Percentiles rank a stretch among this genome's conserved stretches.
phyloP scores from a whole-genome alignment of 2,329 filamentous ascomycete species.

The Aspergillus nomiae region DNA sequence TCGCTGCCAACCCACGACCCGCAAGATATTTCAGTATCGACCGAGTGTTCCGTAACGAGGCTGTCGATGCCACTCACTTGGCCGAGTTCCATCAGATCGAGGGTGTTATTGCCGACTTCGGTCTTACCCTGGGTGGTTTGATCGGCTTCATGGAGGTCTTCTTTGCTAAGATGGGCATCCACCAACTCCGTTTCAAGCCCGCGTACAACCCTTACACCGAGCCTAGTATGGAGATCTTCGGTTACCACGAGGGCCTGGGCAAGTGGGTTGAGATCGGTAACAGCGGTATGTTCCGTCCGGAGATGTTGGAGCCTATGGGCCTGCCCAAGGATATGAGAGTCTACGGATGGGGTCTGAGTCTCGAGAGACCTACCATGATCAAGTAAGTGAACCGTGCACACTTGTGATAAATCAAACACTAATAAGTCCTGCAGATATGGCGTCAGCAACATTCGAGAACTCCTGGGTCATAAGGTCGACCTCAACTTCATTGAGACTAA shows the following conservation, averaged over 20 bases:
- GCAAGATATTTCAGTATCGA: slow-evolving; percentile 99
- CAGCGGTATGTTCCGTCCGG: slow-evolving; percentile 96
- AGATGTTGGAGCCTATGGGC: slow-evolving; percentile 96
- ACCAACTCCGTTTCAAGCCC: slow-evolving; percentile 88
- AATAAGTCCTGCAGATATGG: slow-evolving; percentile 53
- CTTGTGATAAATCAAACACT: slow-evolving; percentile 2
- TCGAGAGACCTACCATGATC: slow-evolving; percentile 98
- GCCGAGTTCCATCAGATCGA: slow-evolving; percentile 99
- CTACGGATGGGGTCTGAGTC: slow-evolving; percentile 87
- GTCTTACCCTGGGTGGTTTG: slow-evolving; percentile 84
- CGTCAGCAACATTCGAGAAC: slow-evolving; percentile 86
- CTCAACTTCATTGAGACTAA: slow-evolving; percentile 89
- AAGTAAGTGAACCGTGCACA: slow-evolving; percentile 61
- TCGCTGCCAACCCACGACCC: slow-evolving; percentile 79
- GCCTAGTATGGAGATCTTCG: slow-evolving; percentile 97
- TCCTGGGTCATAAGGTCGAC: slow-evolving; percentile 94
- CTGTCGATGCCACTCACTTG: slow-evolving; percentile 93
- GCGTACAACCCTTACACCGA: slow-evolving; percentile 96
- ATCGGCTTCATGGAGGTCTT: slow-evolving; percentile 96
- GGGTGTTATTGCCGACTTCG: slow-evolving; percentile 96
- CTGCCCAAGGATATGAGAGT: slow-evolving; percentile 88
- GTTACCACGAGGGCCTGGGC: slow-evolving; percentile 82
- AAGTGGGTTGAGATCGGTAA: slow-evolving; percentile 98
- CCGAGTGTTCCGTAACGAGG: slow-evolving; percentile 96
- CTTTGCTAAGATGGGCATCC: slow-evolving; percentile 94